phyloP scores from a whole-genome alignment of 2,329 filamentous ascomycete genomes.

The Trichophyton rubrum region DNA sequence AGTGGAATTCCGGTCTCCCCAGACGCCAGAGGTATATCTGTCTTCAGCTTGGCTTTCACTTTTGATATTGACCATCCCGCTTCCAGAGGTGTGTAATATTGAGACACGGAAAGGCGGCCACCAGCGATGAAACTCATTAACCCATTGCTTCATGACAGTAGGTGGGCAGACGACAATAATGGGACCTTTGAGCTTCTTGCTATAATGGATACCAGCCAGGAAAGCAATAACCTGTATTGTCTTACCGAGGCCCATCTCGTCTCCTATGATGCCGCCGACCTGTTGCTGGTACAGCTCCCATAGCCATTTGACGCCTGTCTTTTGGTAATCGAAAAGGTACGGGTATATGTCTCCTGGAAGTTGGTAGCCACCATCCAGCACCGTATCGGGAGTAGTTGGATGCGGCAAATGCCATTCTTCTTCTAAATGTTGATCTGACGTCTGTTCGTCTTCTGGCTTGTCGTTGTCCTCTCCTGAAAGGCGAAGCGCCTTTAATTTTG shows the following conservation, averaged over 20 bases:
- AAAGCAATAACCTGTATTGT: slow-evolving; percentile 74
- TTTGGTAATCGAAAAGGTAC: slow-evolving; percentile 90
- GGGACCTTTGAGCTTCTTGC: slow-evolving; percentile 68
- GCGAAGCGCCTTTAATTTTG: slow-evolving; percentile 26
- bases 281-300: slow-evolving; percentile 81
- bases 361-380: slow-evolving; percentile 61
- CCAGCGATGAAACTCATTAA: slow-evolving; percentile 96
- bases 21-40: slow-evolving; percentile 46
- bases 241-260: slow-evolving; percentile 98
- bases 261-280: slow-evolving; percentile 87
- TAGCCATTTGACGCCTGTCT: slow-evolving; percentile 92
- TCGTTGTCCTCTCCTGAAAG: slow-evolving; percentile 19
- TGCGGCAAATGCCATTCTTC: slow-evolving; percentile 78
- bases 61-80: slow-evolving; percentile 78
- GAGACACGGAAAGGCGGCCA: slow-evolving; percentile 98
- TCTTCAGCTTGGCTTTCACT: slow-evolving; percentile 51
- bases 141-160: slow-evolving; percentile 93
- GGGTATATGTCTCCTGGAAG: slow-evolving; percentile 89
- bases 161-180: slow-evolving; percentile 87
- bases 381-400: slow-evolving; percentile 64
- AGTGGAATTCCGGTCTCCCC: slow-evolving; percentile 33
- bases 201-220: slow-evolving; percentile 83
- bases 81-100: slow-evolving; percentile 88
- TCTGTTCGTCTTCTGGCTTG: slow-evolving; percentile 20
- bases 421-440: slow-evolving; percentile 17